Evolutionary conservation across 1,284 basidiomycete species (phyloP), one percentile per base, ranked within the genome.

Genomic region (Sanguinoderma infundibulare): DNA sequence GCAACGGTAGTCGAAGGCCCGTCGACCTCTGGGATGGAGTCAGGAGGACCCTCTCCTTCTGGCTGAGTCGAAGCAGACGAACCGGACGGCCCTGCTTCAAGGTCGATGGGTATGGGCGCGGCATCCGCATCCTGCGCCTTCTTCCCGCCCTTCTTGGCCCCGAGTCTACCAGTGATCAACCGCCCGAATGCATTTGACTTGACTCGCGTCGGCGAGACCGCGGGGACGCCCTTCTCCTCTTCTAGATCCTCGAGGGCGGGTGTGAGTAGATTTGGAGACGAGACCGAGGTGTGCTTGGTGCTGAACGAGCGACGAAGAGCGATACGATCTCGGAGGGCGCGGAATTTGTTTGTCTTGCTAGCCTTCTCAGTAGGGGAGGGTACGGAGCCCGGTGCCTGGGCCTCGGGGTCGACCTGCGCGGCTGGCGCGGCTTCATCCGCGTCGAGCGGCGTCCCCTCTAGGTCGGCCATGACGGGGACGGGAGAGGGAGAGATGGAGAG

Each of bases 221-320:
- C 26, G 12, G 53, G 46, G 6, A 15, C 17, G n/a, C 7, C 20
- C 9, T 44, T 44, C 42, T 40, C 57, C 5, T 53, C 61, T 3
- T 57, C 57, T 3, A n/a, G 38, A 3, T 53, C 58, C 12, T 40
- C 47, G 22, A 53, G 35, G 30, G 46, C 12, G 5, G 61, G 50
- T 2, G 55, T 53, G 24, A 53, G 24, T 12, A 66, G 59, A 5
- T 50, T 58, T 5, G 64, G 64, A 4, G 64, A 56, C 26, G 64
- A 66, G 35, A 63, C 53, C 12, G 64, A 66, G 3, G 59, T 34
- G n/a, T 66, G 64, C 51, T 63, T 60, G 28, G 61, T 62, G 54
- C 59, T 66, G 61, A 54, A 66, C 14, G 61, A 60, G 24, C 64
- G 61, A 38, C 61, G 64, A 24, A 62, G 61, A 38, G 59, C 53